A percentile compares a stretch with the other conserved stretches of the same genome.
Conservation (phyloP, 768 basidiomycete genomes). For the Dioszegia crocea region DNA sequence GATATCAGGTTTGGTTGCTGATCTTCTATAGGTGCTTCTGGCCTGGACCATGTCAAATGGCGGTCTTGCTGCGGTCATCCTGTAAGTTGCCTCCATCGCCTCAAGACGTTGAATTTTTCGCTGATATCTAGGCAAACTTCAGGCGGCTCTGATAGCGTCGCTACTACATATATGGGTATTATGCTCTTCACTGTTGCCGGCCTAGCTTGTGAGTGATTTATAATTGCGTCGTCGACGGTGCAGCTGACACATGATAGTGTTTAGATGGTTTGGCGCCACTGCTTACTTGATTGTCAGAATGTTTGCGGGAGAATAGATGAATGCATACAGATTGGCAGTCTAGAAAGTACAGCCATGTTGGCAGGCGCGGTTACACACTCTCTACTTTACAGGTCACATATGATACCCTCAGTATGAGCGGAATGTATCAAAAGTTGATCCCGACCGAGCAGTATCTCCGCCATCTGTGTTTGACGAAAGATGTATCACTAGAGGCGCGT, state of each 20-base stretch:
- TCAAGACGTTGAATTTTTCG: too few relatives aligned
- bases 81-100: too few relatives aligned
- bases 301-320: conserved; percentile 75
- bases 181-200: conserved; percentile 82
- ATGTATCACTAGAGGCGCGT: too few relatives aligned
- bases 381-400: too few relatives aligned
- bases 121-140: conserved; percentile 51
- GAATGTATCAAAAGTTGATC: not conserved
- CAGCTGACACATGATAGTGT: conserved; percentile 54
- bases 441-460: not conserved
- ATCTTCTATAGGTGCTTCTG: conserved; percentile 62
- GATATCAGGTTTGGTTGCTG: not conserved
- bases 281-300: conserved; percentile 77
- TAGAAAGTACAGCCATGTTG: too few relatives aligned
- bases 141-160: conserved; percentile 57
- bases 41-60: conserved; percentile 83
- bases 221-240: not conserved
- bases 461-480: too few relatives aligned
- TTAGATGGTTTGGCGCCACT: conserved; percentile 78
- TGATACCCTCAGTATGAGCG: not conserved
- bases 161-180: conserved; percentile 84
- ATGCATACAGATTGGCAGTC: conserved; percentile 6
- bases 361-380: too few relatives aligned
- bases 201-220: conserved; percentile 66
- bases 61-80: conserved; percentile 68